Evolutionary conservation across 257 asterid species (phyloP).

Genomic region (Thymus mandschuricus): DNA sequence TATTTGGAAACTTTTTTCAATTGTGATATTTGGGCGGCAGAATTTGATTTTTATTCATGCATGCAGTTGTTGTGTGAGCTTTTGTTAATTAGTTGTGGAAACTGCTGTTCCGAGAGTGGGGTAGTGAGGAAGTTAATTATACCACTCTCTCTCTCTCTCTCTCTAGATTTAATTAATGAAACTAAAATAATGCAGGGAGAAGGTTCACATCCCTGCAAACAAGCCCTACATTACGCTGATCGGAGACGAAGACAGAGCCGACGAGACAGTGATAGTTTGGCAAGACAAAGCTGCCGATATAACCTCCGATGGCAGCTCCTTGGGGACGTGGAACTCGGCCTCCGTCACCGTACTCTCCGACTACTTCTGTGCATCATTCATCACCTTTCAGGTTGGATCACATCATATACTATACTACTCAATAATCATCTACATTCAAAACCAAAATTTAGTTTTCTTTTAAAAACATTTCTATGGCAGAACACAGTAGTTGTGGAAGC

Average conservation of each 20-base stretch:
- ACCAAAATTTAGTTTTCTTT: not conserved
- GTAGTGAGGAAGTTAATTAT: slow-evolving; percentile 28
- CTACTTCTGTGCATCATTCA: slow-evolving; percentile 70
- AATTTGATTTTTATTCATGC: slow-evolving; percentile 24
- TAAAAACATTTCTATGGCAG: slow-evolving; percentile 36
- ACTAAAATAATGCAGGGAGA: slow-evolving; percentile 54
- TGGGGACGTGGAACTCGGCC: slow-evolving; percentile 77
- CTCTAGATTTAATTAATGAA: not conserved
- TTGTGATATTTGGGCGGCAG: not conserved
- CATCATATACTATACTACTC: no score
- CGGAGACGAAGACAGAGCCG: slow-evolving; percentile 44
- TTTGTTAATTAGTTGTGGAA: slow-evolving; percentile 24
- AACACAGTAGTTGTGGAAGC: slow-evolving; percentile 46
- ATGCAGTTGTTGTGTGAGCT: slow-evolving; percentile 31
- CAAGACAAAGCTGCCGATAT: slow-evolving; percentile 71
- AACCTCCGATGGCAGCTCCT: slow-evolving; percentile 33
- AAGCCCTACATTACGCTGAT: slow-evolving; percentile 76
- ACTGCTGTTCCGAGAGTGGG: slow-evolving; percentile 42
- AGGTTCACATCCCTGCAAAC: slow-evolving; percentile 60
- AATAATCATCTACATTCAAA: no score
- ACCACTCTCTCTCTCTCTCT: not conserved
- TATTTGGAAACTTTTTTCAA: not conserved
- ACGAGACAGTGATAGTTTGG: slow-evolving; percentile 63
- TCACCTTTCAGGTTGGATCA: slow-evolving; percentile 66
- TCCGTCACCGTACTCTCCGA: slow-evolving; percentile 69